A percentile compares a stretch with the other conserved stretches of the same genome.
These are phyloP conservation scores for Calcarisporium arbuscula DNA, from an alignment of 2,329 filamentous ascomycete genomes.

Conservation along the genomic window DNA sequence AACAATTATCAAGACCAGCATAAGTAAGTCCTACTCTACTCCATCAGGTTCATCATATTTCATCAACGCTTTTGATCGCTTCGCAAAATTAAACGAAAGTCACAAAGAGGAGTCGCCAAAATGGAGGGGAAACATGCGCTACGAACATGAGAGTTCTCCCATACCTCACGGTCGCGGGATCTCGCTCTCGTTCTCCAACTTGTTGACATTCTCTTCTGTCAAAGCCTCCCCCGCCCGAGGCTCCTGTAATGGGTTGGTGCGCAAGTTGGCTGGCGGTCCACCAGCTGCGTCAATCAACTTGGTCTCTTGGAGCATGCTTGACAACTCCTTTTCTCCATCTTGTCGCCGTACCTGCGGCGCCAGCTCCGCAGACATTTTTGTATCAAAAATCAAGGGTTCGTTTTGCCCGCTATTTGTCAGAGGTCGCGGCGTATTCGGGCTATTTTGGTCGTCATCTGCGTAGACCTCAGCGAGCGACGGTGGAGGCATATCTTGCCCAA, in stretches of 20 bases:
- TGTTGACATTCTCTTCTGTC: slow-evolving; percentile 49
- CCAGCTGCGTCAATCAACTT: slow-evolving; percentile 42
- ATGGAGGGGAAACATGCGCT: too few species aligned
- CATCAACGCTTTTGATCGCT: too few species aligned
- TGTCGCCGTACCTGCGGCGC: slow-evolving; percentile 25
- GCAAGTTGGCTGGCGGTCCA: slow-evolving; percentile 22
- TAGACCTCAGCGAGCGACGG: too few species aligned
- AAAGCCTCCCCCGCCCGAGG: slow-evolving; percentile 34
- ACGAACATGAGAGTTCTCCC: too few species aligned
- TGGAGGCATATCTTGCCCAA: too few species aligned
- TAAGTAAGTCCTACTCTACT: too few species aligned
- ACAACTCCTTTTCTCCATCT: slow-evolving; percentile 34
- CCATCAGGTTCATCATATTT: too few species aligned
- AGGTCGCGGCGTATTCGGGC: slow-evolving; percentile 34
- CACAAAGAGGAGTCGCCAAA: too few species aligned
- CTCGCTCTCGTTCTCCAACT: slow-evolving; percentile 31
- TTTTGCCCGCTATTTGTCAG: slow-evolving; percentile 28
- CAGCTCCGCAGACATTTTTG: slow-evolving; percentile 23
- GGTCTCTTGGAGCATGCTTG: slow-evolving; percentile 37
- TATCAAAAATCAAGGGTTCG: slow-evolving; percentile 37
- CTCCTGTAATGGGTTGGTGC: slow-evolving; percentile 28
- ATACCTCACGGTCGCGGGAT: too few species aligned
- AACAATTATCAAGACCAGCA: too few species aligned
- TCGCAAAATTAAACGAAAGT: too few species aligned
- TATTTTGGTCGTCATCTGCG: slow-evolving; percentile 20